A percentile compares a stretch with the other conserved stretches of the same genome.
Evolutionary conservation across 352 stramenopile species (phyloP).

Genomic region (Albugo laibachii): DNA sequence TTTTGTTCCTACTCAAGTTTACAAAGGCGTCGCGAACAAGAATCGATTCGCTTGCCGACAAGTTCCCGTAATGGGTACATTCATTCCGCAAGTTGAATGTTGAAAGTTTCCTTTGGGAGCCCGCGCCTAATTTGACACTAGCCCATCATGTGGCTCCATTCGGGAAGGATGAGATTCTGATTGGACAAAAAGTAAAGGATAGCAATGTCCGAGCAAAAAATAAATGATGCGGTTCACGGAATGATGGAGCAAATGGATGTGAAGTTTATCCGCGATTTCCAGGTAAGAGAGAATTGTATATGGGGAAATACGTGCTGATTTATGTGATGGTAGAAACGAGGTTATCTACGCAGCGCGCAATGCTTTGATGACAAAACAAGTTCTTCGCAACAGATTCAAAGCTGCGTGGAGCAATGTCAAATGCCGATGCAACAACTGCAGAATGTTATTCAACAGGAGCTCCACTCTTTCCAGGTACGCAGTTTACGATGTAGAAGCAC

Average conservation of each 20-base stretch:
- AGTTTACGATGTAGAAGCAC: neutral
- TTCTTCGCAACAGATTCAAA: conserved; percentile 54
- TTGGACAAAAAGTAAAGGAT: neutral
- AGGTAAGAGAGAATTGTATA: conserved; percentile 12
- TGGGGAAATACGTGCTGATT: neutral
- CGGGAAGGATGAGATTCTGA: too few species aligned
- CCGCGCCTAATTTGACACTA: too few species aligned
- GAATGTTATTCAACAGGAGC: conserved; percentile 64
- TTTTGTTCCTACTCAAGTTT: conserved; percentile 45
- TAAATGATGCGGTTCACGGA: conserved; percentile 62
- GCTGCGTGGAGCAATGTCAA: conserved; percentile 73
- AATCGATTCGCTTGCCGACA: conserved; percentile 50
- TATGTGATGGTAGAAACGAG: conserved; percentile 23
- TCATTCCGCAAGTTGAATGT: too few species aligned
- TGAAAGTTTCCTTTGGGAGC: too few species aligned
- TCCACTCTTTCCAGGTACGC: conserved; percentile 55
- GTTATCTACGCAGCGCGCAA: conserved; percentile 72
- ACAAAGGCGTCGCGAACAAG: conserved; percentile 55
- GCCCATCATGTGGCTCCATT: too few species aligned
- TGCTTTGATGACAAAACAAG: conserved; percentile 73
- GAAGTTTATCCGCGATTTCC: conserved; percentile 45
- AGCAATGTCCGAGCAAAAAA: conserved; percentile 52
- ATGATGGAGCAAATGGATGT: conserved; percentile 75
- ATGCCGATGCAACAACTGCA: conserved; percentile 71
- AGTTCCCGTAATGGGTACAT: conserved; percentile 30